These are phyloP conservation scores for Penicillium salamii DNA, from an alignment of 495 filamentous ascomycete genomes.

Conservation along the genomic window DNA sequence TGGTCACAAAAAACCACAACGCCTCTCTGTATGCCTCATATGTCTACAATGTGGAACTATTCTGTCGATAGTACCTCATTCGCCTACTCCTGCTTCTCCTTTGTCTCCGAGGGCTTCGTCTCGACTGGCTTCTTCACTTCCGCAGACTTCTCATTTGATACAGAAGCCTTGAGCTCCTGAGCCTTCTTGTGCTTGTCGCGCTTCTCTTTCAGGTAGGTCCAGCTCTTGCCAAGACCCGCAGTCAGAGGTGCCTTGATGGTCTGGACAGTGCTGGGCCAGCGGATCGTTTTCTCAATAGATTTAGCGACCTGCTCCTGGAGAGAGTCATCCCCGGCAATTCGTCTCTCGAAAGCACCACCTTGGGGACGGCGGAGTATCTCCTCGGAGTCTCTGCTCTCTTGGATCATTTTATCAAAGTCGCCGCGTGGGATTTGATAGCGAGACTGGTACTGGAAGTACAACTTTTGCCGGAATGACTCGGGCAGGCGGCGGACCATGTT, in stretches of 20 bases:
- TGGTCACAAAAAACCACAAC: slow-evolving; percentile 18
- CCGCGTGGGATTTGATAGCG: slow-evolving; percentile 79
- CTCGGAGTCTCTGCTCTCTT: slow-evolving; percentile 58
- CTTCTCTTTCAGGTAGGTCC: slow-evolving; percentile 82
- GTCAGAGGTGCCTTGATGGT: slow-evolving; percentile 78
- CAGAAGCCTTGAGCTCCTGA: slow-evolving; percentile 17
- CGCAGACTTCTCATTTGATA: slow-evolving; percentile 5
- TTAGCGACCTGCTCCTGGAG: slow-evolving; percentile 63
- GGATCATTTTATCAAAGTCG: slow-evolving; percentile 86
- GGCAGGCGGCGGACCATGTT: slow-evolving; percentile 96
- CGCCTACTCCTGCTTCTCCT: slow-evolving; percentile 15
- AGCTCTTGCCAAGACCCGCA: slow-evolving; percentile 63
- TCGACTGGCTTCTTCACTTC: neutral
- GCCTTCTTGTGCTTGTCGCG: slow-evolving; percentile 58
- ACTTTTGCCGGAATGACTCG: slow-evolving; percentile 77
- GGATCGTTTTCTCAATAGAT: slow-evolving; percentile 81
- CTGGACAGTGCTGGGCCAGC: slow-evolving; percentile 86
- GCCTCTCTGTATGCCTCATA: slow-evolving; percentile 20
- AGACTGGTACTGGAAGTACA: slow-evolving; percentile 92
- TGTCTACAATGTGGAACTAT: neutral
- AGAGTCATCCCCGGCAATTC: slow-evolving; percentile 70
- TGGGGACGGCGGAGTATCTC: slow-evolving; percentile 66
- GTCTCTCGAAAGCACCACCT: slow-evolving; percentile 79
- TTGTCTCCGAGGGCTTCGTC: neutral
- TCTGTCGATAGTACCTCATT: neutral